These are phyloP conservation scores for Diphasiastrum complanatum DNA, from an alignment of 83 land plant species.

Conservation along the genomic window DNA sequence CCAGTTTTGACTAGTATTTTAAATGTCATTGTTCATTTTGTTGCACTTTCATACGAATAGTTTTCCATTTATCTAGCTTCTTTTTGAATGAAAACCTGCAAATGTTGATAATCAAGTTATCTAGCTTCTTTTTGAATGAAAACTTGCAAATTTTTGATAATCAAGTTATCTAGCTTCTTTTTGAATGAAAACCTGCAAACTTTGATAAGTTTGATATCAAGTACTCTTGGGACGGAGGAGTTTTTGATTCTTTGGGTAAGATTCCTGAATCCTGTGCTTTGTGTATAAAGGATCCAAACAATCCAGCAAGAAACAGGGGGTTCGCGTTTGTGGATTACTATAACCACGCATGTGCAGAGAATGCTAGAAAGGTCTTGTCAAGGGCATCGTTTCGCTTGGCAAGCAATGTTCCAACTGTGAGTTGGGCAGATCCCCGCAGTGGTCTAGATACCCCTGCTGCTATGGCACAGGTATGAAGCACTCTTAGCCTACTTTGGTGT, in stretches of 20 bases:
- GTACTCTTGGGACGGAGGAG: neutral
- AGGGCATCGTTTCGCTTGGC: conserved; percentile 58
- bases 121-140: neutral
- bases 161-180: too few relatives aligned
- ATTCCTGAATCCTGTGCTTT: neutral
- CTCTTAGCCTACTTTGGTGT: too few relatives aligned
- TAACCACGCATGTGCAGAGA: conserved; percentile 96
- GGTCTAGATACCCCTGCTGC: conserved; percentile 50
- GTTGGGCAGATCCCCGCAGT: conserved; percentile 84
- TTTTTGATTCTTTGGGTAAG: conserved; percentile 3
- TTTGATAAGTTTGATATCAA: neutral
- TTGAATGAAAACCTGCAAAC: too few relatives aligned
- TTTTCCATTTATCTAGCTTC: too few relatives aligned
- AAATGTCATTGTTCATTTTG: too few relatives aligned
- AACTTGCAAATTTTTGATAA: conserved; percentile 3
- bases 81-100: too few relatives aligned
- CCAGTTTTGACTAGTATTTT: too few relatives aligned
- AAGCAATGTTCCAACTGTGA: conserved; percentile 65
- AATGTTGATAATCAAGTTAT: neutral
- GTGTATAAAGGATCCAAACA: conserved; percentile 64
- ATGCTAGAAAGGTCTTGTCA: conserved; percentile 78
- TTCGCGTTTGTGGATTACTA: conserved; percentile 88
- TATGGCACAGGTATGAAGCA: conserved; percentile 71
- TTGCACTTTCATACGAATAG: too few relatives aligned
- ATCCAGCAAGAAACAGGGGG: conserved; percentile 68